Base-by-base conservation (phyloP, 345 rosid species). In the Pugionium cornutum region DNA sequence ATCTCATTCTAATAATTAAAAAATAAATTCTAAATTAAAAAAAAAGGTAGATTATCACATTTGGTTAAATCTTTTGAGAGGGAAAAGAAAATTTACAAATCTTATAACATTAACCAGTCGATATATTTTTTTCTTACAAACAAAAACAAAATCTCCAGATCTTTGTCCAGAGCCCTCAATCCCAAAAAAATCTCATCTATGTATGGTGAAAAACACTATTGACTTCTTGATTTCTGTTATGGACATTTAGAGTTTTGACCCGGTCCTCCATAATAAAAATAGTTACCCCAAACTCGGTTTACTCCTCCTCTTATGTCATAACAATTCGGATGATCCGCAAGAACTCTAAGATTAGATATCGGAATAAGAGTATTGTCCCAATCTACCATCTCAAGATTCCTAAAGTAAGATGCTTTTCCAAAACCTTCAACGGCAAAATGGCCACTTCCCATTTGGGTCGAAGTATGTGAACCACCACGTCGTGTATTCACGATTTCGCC, bases 401-500 rank as follows among this genome's bases (percentile, higher is more conserved):
- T 75, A 42, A 91, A 89, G 76, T 95, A 95, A 0, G 99, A 91
- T 1, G 99, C 91, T 76, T 84, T 91, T 40, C 91, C 89, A 51
- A 95, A 95, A 8, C 97, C 99, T 74, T 89, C 96, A 18, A 84
- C 84, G 0, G 96, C 86, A 58, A 91, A 95, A 72, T 95, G 96
- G 2, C 99, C 99, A 74, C 99, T 95, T 0, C 99, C 99, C 99
- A 95, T 95, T 76, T 89, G 85, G 0, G 99, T 95, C 1, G 83
- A 67, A 6, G 99, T 91, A 83, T 95, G 99, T 46, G 74, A 82
- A n/a, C 96, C 97, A 46, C 78, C 74, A 6, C 85, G 76, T 64
- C 78, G 75, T 1, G 97, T 77, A 73, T 95, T 91, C 31, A 95
- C 97, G 4, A 84, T 62, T 72, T 95, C 99, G 10, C 99, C 99